phyloP scores from a whole-genome alignment of 2,329 filamentous ascomycete genomes.

The Plectosphaerella cucumerina region DNA sequence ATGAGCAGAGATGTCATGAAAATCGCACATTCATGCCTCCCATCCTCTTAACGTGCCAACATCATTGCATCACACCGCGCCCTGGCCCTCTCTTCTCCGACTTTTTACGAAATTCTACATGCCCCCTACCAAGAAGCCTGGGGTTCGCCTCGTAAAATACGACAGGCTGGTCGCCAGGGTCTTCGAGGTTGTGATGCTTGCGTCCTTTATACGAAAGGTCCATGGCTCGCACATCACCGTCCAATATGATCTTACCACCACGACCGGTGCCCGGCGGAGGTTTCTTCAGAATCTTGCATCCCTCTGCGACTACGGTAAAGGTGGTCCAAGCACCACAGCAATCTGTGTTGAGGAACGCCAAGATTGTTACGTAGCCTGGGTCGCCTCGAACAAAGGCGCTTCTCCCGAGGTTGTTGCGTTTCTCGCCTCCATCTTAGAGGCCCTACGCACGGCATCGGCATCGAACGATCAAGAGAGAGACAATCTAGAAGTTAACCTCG shows the following conservation, averaged over 20 bases:
- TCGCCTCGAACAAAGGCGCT: constrained; percentile 33
- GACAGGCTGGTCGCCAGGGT: no score
- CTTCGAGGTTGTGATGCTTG: no score
- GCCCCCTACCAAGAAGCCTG: not conserved
- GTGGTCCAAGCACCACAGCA: constrained; percentile 38
- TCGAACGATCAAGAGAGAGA: not conserved
- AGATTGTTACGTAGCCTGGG: constrained; percentile 33
- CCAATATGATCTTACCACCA: no score
- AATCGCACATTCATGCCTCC: no score
- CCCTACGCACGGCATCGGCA: not conserved
- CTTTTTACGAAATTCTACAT: not conserved
- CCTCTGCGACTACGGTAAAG: constrained; percentile 41
- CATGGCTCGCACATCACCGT: not conserved
- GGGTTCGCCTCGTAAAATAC: no score
- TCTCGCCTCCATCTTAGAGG: constrained; percentile 11
- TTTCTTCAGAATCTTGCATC: constrained; percentile 37
- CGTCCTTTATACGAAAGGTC: not conserved
- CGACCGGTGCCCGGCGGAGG: constrained; percentile 1
- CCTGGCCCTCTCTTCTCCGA: no score
- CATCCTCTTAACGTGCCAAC: no score
- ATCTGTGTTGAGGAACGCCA: constrained; percentile 33
- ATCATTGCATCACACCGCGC: no score
- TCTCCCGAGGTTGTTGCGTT: constrained; percentile 21
- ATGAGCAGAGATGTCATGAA: no score
- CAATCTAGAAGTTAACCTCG: not conserved